Evolutionary conservation across 768 basidiomycete species (phyloP), one percentile per base, ranked within the genome.

Genomic region (Boletus reticuloceps): DNA sequence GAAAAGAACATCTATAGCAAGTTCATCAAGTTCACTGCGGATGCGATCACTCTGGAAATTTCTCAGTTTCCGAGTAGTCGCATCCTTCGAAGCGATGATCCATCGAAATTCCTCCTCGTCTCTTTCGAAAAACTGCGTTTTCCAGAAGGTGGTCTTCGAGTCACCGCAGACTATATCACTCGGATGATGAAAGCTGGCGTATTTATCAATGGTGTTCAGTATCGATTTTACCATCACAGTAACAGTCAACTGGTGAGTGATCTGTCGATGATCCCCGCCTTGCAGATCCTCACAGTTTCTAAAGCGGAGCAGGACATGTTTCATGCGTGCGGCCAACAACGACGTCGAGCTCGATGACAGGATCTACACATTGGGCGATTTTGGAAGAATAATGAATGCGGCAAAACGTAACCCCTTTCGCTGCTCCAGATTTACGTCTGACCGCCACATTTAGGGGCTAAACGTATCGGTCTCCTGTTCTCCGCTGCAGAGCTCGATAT

Each of bases 171-270:
- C 13, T 88, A 88, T 59, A 79, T 86, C 42, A 61, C 70, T 19
- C 75, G 82, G 32, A 64, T 87, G 56, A 74, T 86, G 67, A 79
- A 77, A 55, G 70, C 73, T 0, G 86, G 86, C 0, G 54, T 88
- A 2, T 79, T 78, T 60, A 60, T 86, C 60, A 86, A 88, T 56
- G 76, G 74, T 1, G 66, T 77, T 0, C 81, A 86, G 58, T 86
- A 86, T 64, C 80, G 85, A 3, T 88, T 87, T 64, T 87, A 85
- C 55, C 82, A 83, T 53, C 86, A 88, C 54, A 86, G 86, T 40
- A 86, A 87, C 62, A 87, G 84, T 56, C 86, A 88, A 58, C 61
- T 87, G 64, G 84, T 85, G 56, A 75, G 69, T 8, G 20, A 13
- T 13, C 12, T 19, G 19, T 19, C 4, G n/a, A 31, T 12, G 12